Evolutionary conservation across 2,329 filamentous ascomycete species (phyloP).

Genomic region (Penicillium occitanis): DNA sequence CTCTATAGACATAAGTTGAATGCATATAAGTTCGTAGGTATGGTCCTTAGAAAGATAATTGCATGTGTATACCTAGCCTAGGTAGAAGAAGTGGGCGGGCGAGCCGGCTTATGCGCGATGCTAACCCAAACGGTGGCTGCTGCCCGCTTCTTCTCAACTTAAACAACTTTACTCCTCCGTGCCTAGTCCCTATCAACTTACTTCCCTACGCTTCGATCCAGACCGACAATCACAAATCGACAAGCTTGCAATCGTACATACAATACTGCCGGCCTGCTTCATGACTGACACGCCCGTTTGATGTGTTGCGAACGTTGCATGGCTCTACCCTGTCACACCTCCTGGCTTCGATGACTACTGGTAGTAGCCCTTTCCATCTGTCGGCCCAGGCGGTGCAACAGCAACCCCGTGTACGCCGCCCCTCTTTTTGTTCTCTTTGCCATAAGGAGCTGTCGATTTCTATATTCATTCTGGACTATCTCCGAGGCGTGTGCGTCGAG

Average conservation of each 20-base stretch:
- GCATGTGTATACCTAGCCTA: not conserved
- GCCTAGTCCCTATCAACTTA: not conserved
- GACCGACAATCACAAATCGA: not conserved
- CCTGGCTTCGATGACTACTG: slow-evolving; percentile 45
- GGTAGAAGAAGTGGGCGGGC: not conserved
- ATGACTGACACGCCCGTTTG: slow-evolving; percentile 19
- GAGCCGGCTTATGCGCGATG: not conserved
- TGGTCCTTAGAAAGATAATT: not conserved
- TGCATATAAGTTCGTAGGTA: not conserved
- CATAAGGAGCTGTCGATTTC: not conserved
- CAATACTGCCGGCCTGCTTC: slow-evolving; percentile 11
- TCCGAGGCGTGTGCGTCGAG: slow-evolving; percentile 29
- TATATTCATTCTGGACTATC: slow-evolving; percentile 21
- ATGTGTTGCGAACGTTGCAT: slow-evolving; percentile 17
- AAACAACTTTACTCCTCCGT: slow-evolving; percentile 11
- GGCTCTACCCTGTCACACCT: slow-evolving; percentile 23
- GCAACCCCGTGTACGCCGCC: slow-evolving; percentile 33
- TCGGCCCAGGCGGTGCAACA: slow-evolving; percentile 38
- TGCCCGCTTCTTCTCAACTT: slow-evolving; percentile 9
- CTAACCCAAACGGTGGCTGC: not conserved
- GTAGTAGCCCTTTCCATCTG: slow-evolving; percentile 32
- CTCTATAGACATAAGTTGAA: not conserved
- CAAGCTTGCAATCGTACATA: not conserved
- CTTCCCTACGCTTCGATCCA: not conserved
- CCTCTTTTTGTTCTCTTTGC: slow-evolving; percentile 23